Percentiles rank a stretch among this genome's conserved stretches.
Conservation (phyloP, 768 basidiomycete species). For the Termitomyces sp. region DNA sequence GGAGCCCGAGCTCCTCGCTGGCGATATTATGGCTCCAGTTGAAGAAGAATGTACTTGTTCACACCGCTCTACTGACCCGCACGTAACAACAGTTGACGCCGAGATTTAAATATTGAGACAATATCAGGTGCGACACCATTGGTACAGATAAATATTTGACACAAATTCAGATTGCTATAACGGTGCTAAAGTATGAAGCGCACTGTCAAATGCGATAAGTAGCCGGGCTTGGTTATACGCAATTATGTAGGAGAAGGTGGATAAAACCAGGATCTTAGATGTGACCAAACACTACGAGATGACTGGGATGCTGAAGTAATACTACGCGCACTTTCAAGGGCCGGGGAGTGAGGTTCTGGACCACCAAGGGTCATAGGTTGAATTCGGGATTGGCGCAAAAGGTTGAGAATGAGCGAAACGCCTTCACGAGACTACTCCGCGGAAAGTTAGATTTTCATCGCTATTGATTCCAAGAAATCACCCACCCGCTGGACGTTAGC, state of each 20-base stretch:
- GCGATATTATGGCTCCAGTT: neutral
- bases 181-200: neutral
- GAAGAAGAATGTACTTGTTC: neutral
- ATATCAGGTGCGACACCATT: neutral
- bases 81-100: neutral
- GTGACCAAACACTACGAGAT: slow-evolving; percentile 28
- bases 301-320: slow-evolving; percentile 2
- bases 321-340: slow-evolving; percentile 9
- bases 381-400: slow-evolving; percentile 74
- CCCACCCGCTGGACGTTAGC: slow-evolving; percentile 79
- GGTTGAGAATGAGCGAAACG: slow-evolving; percentile 72
- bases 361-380: slow-evolving; percentile 47
- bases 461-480: neutral
- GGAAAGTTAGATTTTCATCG: neutral
- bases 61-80: slow-evolving; percentile 4
- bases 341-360: slow-evolving; percentile 16
- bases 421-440: slow-evolving; percentile 77
- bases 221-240: slow-evolving; percentile 4
- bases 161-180: slow-evolving; percentile 1
- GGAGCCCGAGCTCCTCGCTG: neutral
- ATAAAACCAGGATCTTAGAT: slow-evolving; percentile 36
- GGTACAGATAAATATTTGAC: slow-evolving; percentile 3
- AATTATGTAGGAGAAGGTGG: slow-evolving; percentile 19
- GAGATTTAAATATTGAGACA: neutral
- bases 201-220: slow-evolving; percentile 2